Evolutionary conservation across 2,329 filamentous ascomycete genomes (phyloP), one percentile per base, ranked within the genome.

Genomic region (Dendrostoma leiphaemia): DNA sequence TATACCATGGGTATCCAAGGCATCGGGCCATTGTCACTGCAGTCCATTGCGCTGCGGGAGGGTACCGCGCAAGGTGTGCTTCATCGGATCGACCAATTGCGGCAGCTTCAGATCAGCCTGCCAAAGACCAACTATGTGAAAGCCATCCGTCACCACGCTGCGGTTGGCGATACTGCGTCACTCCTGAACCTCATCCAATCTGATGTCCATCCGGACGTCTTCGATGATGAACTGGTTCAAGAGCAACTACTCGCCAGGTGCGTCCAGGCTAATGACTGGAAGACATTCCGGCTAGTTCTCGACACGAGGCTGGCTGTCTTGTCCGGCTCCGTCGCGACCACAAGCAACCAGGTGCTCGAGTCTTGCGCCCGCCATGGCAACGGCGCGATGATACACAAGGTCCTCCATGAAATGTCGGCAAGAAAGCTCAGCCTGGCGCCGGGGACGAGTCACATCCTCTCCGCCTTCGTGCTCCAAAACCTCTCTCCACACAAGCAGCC

Each of bases 11-110:
- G 89, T 2, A 74, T 95, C 5, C 77, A 83, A 45, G 74, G 77
- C 32, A 86, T 96, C 58, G 91, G 91, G 0, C 87, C 91, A 0
- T 73, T 88, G 17, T 88, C 90, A 4, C 67, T 96, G 19, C 88
- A 91, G 60, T 86, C 92, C 43, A 83, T 96, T 68, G 90, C 86
- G 3, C 69, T 88, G 10, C 80, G 89, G 63, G 82, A 88, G 49
- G 68, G 74, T 2, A 78, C 79, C 9, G 68, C 83, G 0, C 71
- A 78, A 29, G 79, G 77, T 6, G 73, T 94, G n/a, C 64, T 76
- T 23, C 66, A 73, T 1, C 82, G 83, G 29, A 78, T 96, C 24
- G 67, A 76, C 24, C 78, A 83, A 51, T 74, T 96, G 3, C 74
- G 80, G 56, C 71, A 77, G 48, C 73, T 82, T 6, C 84, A 83